Evolutionary conservation across 139 green algal genomes (phyloP).

Genomic region (Yamagishiella unicocca): DNA sequence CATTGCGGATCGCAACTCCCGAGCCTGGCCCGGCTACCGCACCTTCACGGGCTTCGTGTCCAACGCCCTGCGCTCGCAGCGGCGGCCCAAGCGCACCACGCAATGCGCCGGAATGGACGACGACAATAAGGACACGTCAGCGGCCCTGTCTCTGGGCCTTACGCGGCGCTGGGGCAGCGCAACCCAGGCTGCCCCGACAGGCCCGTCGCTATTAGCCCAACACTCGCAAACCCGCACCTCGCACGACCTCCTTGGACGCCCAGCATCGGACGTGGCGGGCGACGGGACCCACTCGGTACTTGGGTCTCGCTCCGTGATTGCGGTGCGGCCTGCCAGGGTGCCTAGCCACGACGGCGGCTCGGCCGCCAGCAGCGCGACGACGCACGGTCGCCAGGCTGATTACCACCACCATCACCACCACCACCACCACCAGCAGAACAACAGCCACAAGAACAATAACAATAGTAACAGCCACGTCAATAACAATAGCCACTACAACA

Average conservation of each 20-base stretch:
- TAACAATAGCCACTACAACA: background rate
- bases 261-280: too few relatives aligned
- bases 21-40: background rate
- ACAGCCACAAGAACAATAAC: too few relatives aligned
- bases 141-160: background rate
- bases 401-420: too few relatives aligned
- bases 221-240: too few relatives aligned
- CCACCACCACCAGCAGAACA: too few relatives aligned
- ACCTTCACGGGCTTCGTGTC: background rate
- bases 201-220: too few relatives aligned
- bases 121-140: background rate
- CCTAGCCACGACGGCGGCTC: background rate
- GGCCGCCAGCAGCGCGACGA: background rate
- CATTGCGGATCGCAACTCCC: background rate
- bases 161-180: slow-evolving; percentile 14
- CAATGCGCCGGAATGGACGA: background rate
- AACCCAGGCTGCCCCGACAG: background rate
- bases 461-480: background rate
- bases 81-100: background rate
- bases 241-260: too few relatives aligned
- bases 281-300: too few relatives aligned
- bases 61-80: background rate
- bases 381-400: too few relatives aligned
- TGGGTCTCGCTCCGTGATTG: too few relatives aligned
- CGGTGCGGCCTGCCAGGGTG: background rate